These are phyloP conservation scores for Suillus bovinus DNA, from an alignment of 768 basidiomycete species.

Conservation along the genomic window DNA sequence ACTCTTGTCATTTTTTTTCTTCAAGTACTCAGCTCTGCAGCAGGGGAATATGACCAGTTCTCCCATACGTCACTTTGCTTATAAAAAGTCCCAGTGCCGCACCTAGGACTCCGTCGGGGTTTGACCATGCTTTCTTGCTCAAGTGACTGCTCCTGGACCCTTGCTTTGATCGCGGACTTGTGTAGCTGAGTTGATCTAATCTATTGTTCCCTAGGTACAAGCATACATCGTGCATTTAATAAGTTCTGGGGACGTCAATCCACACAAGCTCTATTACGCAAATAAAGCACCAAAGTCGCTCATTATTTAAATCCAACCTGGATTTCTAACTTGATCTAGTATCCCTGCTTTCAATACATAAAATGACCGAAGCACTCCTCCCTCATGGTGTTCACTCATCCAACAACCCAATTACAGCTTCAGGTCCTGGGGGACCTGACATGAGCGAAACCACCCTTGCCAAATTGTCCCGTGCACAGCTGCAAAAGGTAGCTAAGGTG, in stretches of 20 bases:
- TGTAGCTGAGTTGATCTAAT: slow-evolving; percentile 3
- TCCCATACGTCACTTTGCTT: background rate
- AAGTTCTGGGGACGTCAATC: background rate
- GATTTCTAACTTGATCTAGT: background rate
- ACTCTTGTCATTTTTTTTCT: slow-evolving; percentile 19
- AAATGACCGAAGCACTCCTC: background rate
- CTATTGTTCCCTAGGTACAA: slow-evolving; percentile 8
- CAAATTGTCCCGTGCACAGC: slow-evolving; percentile 24
- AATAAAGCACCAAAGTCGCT: background rate
- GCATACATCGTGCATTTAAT: background rate
- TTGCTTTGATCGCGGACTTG: slow-evolving; percentile 9
- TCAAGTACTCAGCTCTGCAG: background rate
- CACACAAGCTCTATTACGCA: background rate
- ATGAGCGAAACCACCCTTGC: slow-evolving; percentile 21
- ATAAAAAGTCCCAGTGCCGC: background rate
- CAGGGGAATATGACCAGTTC: background rate
- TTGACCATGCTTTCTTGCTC: background rate
- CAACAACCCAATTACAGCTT: background rate
- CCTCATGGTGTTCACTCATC: background rate
- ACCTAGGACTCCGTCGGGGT: background rate
- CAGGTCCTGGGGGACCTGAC: background rate
- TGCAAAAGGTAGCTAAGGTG: background rate
- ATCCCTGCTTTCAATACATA: too few species aligned
- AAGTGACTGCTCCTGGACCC: background rate
- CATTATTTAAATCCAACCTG: background rate